A percentile compares a stretch with the other conserved stretches of the same genome.
These are phyloP conservation scores for Clonostachys sp. DNA, from an alignment of 2,329 filamentous ascomycete genomes.

Conservation along the genomic window DNA sequence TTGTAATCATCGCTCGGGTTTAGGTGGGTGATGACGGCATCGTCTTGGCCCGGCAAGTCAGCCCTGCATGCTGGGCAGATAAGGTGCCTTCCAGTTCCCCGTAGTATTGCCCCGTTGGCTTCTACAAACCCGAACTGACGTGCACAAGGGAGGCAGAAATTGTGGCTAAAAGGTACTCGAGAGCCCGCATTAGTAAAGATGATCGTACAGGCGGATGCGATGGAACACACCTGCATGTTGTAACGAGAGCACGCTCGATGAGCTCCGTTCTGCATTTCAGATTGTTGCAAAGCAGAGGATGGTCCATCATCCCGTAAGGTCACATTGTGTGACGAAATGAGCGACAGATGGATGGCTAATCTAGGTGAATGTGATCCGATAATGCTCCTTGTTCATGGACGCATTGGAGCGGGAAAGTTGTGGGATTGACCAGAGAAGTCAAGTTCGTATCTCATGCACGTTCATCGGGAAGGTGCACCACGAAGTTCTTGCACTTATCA, in stretches of 20 bases:
- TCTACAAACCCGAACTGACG: slow-evolving; percentile 57
- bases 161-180: slow-evolving; percentile 53
- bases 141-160: slow-evolving; percentile 78
- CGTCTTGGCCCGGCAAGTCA: slow-evolving; percentile 65
- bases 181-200: neutral
- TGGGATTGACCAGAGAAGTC: too few relatives aligned
- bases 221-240: slow-evolving; percentile 69
- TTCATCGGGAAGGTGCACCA: too few relatives aligned
- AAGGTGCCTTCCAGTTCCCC: slow-evolving; percentile 5
- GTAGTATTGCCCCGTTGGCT: too few relatives aligned
- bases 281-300: slow-evolving; percentile 69
- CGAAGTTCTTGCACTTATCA: too few relatives aligned
- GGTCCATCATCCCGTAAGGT: slow-evolving; percentile 58
- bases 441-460: too few relatives aligned
- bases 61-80: slow-evolving; percentile 74
- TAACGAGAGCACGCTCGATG: slow-evolving; percentile 71
- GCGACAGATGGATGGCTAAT: too few relatives aligned
- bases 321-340: neutral
- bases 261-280: slow-evolving; percentile 71
- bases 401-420: too few relatives aligned
- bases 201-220: neutral
- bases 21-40: slow-evolving; percentile 67
- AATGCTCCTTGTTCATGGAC: too few relatives aligned
- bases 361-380: too few relatives aligned
- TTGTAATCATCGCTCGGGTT: slow-evolving; percentile 88